Conservation (phyloP, 768 basidiomycete genomes). For the Dacryopinax primogenitus region DNA sequence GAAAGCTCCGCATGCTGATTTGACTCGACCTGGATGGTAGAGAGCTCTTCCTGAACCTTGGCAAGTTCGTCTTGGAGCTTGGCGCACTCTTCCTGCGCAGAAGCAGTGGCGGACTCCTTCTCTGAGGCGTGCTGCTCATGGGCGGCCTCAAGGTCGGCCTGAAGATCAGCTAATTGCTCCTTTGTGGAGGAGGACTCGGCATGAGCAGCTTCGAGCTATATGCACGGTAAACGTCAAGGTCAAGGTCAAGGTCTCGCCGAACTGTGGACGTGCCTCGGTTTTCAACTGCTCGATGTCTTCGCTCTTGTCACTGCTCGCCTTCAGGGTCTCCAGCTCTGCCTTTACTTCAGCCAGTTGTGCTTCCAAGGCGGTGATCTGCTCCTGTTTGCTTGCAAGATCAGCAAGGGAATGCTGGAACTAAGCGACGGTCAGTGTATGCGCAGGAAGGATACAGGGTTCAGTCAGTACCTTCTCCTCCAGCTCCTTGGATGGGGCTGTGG, state of each 20-base stretch:
- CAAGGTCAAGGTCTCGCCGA: neutral
- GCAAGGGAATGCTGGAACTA: neutral
- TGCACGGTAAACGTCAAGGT: neutral
- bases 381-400: neutral
- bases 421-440: neutral
- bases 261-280: neutral
- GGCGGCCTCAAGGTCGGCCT: neutral
- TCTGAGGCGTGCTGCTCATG: neutral
- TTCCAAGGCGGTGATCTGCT: neutral
- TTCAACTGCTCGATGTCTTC: neutral
- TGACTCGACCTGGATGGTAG: neutral
- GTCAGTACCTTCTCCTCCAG: neutral
- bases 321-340: neutral
- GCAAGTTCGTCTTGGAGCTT: neutral
- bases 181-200: neutral
- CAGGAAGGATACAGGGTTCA: neutral
- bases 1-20: neutral
- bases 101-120: neutral
- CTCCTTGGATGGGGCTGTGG: neutral
- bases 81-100: neutral
- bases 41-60: neutral
- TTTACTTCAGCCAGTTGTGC: neutral
- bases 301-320: neutral
- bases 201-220: neutral
- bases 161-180: neutral